A percentile compares a stretch with the other conserved stretches of the same genome.
Conservation (phyloP, 306 rosid genomes). For the Quercus wislizeni region DNA sequence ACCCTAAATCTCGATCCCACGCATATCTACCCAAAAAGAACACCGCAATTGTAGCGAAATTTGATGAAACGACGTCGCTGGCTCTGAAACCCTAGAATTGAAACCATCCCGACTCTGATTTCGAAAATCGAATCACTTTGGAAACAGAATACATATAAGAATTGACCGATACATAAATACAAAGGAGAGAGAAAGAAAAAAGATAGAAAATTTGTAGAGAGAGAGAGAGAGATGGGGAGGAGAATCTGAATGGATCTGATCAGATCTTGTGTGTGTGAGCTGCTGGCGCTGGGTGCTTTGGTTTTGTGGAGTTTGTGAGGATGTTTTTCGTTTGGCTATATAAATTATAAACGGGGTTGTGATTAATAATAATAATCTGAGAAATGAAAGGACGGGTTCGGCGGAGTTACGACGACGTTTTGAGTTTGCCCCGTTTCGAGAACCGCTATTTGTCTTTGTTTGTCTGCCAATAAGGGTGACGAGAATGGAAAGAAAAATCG, state of each 20-base stretch:
- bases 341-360: no score
- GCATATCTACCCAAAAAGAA: conserved; percentile 31
- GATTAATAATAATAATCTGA: no score
- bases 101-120: background rate
- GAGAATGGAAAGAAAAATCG: no score
- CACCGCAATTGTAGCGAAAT: conserved; percentile 21
- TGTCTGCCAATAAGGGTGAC: no score
- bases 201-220: background rate
- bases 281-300: background rate
- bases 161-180: background rate
- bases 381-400: no score
- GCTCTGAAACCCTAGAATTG: conserved; percentile 53
- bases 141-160: background rate
- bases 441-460: no score
- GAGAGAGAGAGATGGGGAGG: background rate
- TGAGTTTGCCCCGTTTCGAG: no score
- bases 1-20: conserved; percentile 55
- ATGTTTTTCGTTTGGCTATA: no score
- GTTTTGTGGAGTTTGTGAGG: no score
- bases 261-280: conserved; percentile 57
- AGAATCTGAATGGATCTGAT: conserved; percentile 52
- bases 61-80: background rate
- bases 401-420: no score
- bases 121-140: background rate
- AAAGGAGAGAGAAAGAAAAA: background rate